Base-by-base conservation (phyloP, 1,284 basidiomycete species). In the Megacollybia platyphylla region DNA sequence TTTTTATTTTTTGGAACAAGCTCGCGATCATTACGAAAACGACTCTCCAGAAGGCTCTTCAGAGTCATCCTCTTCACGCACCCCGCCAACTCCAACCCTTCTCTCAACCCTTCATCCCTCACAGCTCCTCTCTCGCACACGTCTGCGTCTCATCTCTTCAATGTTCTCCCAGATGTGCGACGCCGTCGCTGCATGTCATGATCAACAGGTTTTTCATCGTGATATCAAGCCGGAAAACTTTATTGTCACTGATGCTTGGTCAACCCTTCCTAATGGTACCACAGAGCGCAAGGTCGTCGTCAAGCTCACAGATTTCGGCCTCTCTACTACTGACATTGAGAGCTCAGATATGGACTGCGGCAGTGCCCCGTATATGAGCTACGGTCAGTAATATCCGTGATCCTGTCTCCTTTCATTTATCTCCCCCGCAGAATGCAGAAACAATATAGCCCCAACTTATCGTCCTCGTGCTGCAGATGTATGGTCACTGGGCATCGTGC, bases 91-190 rank as follows among this genome's bases (percentile, higher is more conserved):
- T 1, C 94, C 94, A 2, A 87, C 86, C 41, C 73, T 98, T 40
- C 80, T 98, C 37, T 87, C 89, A n/a, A 84, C 84, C 20, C 76
- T 91, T 49, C 79, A 87, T 46, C 84, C 88, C 9, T 71, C 79
- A 40, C 79, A 87, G 50, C 70, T 97, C 35, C 79, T 98, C 37
- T 89, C 88, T 11, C 77, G 79, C 43, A 83, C 82, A 31, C 85
- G 94, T 48, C 75, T 98, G 32, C 81, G 87, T 18, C 78, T 98
- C 51, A 90, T 98, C 53, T 82, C 91, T 7, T 82, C 87, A 56
- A 98, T 98, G 96, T 98, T 98, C 63, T 71, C 79, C 30, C 68
- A 98, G 65, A 98, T 98, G 90, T 98, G 96, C 59, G 87, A 94
- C 49, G 92, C 94, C 28, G 92, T 98, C 8, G 88, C 90, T 3